Percentiles rank a stretch among this genome's conserved stretches.
These are phyloP conservation scores for Pseudogymnoascus sp. DNA, from an alignment of 2,329 filamentous ascomycete genomes.

Conservation along the genomic window DNA sequence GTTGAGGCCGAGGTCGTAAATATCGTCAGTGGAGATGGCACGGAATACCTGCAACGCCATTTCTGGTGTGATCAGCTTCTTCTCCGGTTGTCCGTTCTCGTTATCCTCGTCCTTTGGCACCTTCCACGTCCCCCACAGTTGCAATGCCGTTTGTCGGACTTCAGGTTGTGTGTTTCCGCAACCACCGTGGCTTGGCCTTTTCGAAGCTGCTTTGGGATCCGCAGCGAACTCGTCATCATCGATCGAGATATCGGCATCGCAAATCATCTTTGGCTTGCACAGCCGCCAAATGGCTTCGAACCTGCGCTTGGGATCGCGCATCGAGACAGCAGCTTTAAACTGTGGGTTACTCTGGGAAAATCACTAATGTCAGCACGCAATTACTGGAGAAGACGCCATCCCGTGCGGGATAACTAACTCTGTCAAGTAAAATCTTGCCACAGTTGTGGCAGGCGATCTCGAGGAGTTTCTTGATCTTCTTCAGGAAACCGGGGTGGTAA, in stretches of 20 bases:
- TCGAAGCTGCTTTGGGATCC: constrained; percentile 44
- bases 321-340: constrained; percentile 72
- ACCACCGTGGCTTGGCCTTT: constrained; percentile 65
- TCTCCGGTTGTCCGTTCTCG: constrained; percentile 58
- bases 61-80: constrained; percentile 73
- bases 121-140: constrained; percentile 71
- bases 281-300: constrained; percentile 89
- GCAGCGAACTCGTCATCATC: constrained; percentile 63
- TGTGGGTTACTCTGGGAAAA: constrained; percentile 69
- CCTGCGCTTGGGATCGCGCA: constrained; percentile 86
- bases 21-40: constrained; percentile 72
- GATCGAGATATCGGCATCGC: constrained; percentile 67
- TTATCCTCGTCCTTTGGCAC: constrained; percentile 68
- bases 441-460: constrained; percentile 99
- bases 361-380: constrained; percentile 51
- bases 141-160: constrained; percentile 79
- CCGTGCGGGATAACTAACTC: constrained; percentile 74
- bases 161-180: constrained; percentile 88
- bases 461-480: constrained; percentile 98
- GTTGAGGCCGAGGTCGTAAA: constrained; percentile 83
- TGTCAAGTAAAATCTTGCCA: constrained; percentile 93
- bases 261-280: constrained; percentile 81
- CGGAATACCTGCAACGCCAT: constrained; percentile 81
- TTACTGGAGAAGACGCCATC: constrained; percentile 45
- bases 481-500: constrained; percentile 92